Base-by-base conservation (phyloP, 805 yeast genomes). In the Yarrowia hollandica region DNA sequence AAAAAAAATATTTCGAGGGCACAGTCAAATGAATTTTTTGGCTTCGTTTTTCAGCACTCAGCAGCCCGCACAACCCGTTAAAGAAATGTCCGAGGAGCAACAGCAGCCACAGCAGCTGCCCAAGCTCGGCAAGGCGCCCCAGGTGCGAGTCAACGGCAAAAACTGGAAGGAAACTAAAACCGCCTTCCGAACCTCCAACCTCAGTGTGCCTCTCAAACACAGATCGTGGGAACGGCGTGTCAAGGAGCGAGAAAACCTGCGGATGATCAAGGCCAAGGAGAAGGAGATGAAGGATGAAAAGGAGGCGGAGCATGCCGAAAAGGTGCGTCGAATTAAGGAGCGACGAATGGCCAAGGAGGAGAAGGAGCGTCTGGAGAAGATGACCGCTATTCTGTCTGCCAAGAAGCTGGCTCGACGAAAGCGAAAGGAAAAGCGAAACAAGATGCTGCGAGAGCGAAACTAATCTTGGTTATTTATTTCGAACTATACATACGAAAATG, bases 361-460 rank as follows among this genome's bases (percentile, higher is more conserved):
- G 72, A 83, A 82, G 72, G 97, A 92, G 71, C 82, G 99, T 67
- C 88, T 84, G 69, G 96, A 87, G 68, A 78, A 77, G 68, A 71
- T 92, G 69, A 94, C 96, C 11, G 79, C 82, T 60, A 89, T 86
- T 73, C 88, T 92, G 96, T 92, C 90, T 70, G 86, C 86, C 39
- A 91, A 90, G 84, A 87, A 83, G 77, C 88, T 90, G 37, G 98
- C 90, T 64, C 82, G 99, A 74, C 71, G 92, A 75, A 85, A 87
- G 75, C 85, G 86, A 77, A 84, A 86, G 69, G 99, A 92, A 71
- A 92, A 92, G 86, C 85, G 98, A 75, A 92, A 91, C 76, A 92
- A 92, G 75, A 77, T 90, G 68, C 83, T 91, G 71, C 90, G 85
- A 71, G 98, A 91, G 69, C 96, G 97, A 72, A 87, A 65, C 60